Percentiles rank a stretch among this genome's conserved stretches.
These are phyloP conservation scores for Auriscalpium vulgare DNA, from an alignment of 768 basidiomycete species.

Conservation along the genomic window DNA sequence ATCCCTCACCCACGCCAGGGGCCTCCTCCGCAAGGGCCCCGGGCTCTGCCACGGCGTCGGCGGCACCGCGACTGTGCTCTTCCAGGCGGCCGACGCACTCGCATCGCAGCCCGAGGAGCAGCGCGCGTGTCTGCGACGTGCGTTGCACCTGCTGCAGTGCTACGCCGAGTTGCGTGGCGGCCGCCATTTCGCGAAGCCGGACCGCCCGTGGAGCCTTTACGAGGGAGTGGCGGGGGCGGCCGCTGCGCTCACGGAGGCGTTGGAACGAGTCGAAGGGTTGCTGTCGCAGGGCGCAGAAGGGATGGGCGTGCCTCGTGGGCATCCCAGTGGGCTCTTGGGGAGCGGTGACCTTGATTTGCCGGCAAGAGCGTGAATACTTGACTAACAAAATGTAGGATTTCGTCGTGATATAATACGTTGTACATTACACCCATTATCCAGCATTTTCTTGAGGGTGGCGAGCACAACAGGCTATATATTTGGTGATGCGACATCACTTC, in stretches of 20 bases:
- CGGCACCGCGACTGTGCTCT: constrained; percentile 45
- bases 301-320: too few relatives aligned
- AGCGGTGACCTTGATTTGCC: too few relatives aligned
- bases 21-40: constrained; percentile 48
- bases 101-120: constrained; percentile 17
- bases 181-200: constrained; percentile 31
- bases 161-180: constrained; percentile 33
- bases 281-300: too few relatives aligned
- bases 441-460: too few relatives aligned
- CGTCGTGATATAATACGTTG: too few relatives aligned
- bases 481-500: too few relatives aligned
- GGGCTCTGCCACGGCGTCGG: constrained; percentile 53
- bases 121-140: not conserved
- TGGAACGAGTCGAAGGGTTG: not conserved
- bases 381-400: too few relatives aligned
- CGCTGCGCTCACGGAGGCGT: constrained; percentile 27
- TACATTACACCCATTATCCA: too few relatives aligned
- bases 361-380: too few relatives aligned
- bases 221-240: constrained; percentile 55
- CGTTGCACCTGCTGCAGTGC: constrained; percentile 31
- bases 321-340: too few relatives aligned
- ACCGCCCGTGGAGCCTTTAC: constrained; percentile 48
- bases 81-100: constrained; percentile 39
- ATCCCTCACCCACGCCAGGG: constrained; percentile 36
- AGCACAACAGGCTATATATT: too few relatives aligned